A percentile compares a stretch with the other conserved stretches of the same genome.
Evolutionary conservation across 78 protist genomes (phyloP).

Genomic region (Pigoraptor vietnamica): DNA sequence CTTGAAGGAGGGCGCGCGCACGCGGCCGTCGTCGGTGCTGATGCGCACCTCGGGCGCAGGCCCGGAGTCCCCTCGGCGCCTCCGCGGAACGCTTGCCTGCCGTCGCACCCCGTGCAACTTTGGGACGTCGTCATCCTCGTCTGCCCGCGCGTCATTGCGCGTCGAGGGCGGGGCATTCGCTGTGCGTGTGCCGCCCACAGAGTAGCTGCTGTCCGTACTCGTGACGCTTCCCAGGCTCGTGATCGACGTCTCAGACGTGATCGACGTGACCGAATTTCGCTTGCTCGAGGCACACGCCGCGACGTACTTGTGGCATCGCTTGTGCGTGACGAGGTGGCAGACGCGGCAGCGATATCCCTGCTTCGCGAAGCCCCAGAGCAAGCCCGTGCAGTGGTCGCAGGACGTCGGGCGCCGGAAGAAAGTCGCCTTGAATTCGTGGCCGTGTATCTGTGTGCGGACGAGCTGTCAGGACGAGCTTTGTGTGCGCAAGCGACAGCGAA

Average conservation of each 20-base stretch:
- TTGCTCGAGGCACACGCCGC: neutral
- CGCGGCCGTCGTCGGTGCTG: neutral
- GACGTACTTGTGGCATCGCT: slow-evolving; percentile 24
- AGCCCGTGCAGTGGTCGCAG: slow-evolving; percentile 31
- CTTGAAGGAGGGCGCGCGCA: neutral
- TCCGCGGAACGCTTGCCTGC: too few relatives aligned
- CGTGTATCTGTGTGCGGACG: neutral
- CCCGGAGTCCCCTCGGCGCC: too few relatives aligned
- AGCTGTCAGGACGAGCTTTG: neutral
- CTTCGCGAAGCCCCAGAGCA: slow-evolving; percentile 26
- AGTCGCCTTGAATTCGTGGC: neutral
- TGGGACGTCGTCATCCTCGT: neutral
- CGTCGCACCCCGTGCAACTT: too few relatives aligned
- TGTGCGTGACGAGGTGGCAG: slow-evolving; percentile 34
- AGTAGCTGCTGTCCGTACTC: neutral
- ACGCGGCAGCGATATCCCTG: neutral
- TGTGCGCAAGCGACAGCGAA: too few relatives aligned
- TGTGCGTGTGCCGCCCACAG: neutral
- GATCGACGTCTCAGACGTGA: neutral
- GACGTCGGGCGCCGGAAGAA: slow-evolving; percentile 19
- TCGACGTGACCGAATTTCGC: neutral
- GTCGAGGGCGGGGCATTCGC: neutral
- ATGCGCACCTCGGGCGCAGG: neutral
- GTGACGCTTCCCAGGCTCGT: neutral
- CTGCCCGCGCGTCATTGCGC: neutral